phyloP scores from a whole-genome alignment of 129 eudicot genomes.

The Helichrysum umbraculigerum region DNA sequence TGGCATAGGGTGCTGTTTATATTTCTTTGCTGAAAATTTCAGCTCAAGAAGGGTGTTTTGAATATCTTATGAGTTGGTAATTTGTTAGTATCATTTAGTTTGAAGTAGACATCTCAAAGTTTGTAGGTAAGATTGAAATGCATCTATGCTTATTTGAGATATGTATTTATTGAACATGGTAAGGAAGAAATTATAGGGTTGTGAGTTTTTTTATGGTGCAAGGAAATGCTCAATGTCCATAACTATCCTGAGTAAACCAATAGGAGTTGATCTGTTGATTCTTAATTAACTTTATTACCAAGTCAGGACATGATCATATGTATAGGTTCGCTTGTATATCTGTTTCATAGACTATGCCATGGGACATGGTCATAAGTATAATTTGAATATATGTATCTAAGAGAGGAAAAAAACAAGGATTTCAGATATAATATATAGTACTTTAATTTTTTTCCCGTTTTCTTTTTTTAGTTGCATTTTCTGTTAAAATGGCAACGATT shows the following conservation, averaged over 20 bases:
- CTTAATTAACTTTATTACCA: background rate
- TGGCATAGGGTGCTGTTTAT: background rate
- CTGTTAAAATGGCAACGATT: background rate
- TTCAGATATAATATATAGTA: background rate
- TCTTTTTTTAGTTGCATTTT: background rate
- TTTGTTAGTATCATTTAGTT: background rate
- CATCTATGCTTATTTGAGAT: background rate
- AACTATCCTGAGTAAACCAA: background rate
- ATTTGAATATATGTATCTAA: background rate
- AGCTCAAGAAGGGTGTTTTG: background rate
- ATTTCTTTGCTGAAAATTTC: no score
- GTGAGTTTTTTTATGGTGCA: no score
- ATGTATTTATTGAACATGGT: no score
- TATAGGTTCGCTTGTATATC: background rate
- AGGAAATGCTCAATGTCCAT: background rate
- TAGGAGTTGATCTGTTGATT: background rate
- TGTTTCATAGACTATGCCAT: constrained; percentile 2
- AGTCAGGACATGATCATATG: background rate
- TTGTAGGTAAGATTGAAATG: background rate
- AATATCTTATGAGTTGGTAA: background rate
- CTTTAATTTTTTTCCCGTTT: background rate
- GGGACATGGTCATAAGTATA: background rate
- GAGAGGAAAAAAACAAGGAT: background rate
- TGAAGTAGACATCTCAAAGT: background rate
- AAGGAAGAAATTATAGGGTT: no score